These are phyloP conservation scores for Mortierella sp. DNA, from an alignment of 371 early-diverging fungal genomes.

Conservation along the genomic window DNA sequence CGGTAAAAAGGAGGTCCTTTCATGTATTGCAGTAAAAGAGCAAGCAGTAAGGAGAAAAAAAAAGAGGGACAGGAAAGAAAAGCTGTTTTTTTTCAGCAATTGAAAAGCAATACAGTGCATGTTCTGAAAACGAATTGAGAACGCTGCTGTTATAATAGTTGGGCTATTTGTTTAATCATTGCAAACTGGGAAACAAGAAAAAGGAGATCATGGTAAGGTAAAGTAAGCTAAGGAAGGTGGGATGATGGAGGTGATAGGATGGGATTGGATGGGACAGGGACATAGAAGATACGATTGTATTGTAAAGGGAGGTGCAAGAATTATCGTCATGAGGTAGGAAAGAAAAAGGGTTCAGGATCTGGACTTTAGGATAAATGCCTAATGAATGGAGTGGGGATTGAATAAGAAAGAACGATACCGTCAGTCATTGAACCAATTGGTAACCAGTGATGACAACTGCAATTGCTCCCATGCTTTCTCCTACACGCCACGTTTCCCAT, in stretches of 20 bases:
- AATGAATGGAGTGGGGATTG: constrained; percentile 1
- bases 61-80: neutral
- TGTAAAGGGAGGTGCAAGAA: neutral
- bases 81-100: neutral
- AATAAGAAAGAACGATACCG: neutral
- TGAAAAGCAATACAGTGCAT: neutral
- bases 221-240: neutral
- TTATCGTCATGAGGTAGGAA: constrained; percentile 6
- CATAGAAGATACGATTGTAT: neutral
- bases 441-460: neutral
- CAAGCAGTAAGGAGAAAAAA: neutral
- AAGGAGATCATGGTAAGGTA: neutral
- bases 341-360: constrained; percentile 15
- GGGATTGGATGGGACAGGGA: neutral
- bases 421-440: neutral
- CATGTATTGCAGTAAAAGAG: neutral
- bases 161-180: constrained; percentile 6
- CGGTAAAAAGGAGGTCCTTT: neutral
- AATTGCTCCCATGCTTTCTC: neutral
- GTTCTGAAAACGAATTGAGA: neutral
- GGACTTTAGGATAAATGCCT: constrained; percentile 63
- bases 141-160: neutral
- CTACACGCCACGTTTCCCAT: neutral
- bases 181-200: neutral
- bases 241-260: neutral